phyloP scores from a whole-genome alignment of 495 filamentous ascomycete species.

The Amorphotheca resinae region DNA sequence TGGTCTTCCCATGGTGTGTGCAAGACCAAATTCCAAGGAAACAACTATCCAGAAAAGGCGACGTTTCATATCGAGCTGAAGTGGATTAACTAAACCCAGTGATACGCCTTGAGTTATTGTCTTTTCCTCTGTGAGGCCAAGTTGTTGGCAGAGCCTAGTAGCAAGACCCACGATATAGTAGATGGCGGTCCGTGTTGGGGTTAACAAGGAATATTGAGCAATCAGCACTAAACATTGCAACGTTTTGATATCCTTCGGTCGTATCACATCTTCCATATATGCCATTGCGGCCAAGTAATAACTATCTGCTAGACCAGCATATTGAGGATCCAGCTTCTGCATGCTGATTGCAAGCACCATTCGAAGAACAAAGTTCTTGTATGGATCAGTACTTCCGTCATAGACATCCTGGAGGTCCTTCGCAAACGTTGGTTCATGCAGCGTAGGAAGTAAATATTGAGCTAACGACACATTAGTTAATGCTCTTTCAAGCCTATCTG shows the following conservation, averaged over 20 bases:
- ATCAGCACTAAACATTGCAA: slow-evolving; percentile 84
- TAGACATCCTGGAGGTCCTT: slow-evolving; percentile 70
- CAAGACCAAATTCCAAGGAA: slow-evolving; percentile 76
- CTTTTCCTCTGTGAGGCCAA: slow-evolving; percentile 74
- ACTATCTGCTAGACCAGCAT: slow-evolving; percentile 76
- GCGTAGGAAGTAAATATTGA: slow-evolving; percentile 69
- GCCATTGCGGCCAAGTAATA: slow-evolving; percentile 82
- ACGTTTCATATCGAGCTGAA: slow-evolving; percentile 79
- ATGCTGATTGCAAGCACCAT: slow-evolving; percentile 89
- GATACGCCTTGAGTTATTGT: slow-evolving; percentile 50
- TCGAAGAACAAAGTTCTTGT: slow-evolving; percentile 71
- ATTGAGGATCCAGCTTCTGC: slow-evolving; percentile 69
- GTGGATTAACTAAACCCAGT: slow-evolving; percentile 38
- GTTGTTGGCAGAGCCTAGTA: slow-evolving; percentile 70
- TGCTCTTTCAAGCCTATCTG: background rate
- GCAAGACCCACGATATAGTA: slow-evolving; percentile 87
- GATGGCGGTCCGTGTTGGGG: slow-evolving; percentile 74
- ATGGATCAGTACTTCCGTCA: slow-evolving; percentile 57
- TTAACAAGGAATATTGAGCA: slow-evolving; percentile 82
- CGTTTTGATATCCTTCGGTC: slow-evolving; percentile 70
- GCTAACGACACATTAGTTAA: slow-evolving; percentile 35
- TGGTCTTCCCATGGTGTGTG: slow-evolving; percentile 74
- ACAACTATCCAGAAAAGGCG: slow-evolving; percentile 75
- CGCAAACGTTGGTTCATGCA: slow-evolving; percentile 74
- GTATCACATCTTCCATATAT: slow-evolving; percentile 63